A percentile compares a stretch with the other conserved stretches of the same genome.
phyloP scores from a whole-genome alignment of 495 filamentous ascomycete genomes.

The Tuber umbilicatum region DNA sequence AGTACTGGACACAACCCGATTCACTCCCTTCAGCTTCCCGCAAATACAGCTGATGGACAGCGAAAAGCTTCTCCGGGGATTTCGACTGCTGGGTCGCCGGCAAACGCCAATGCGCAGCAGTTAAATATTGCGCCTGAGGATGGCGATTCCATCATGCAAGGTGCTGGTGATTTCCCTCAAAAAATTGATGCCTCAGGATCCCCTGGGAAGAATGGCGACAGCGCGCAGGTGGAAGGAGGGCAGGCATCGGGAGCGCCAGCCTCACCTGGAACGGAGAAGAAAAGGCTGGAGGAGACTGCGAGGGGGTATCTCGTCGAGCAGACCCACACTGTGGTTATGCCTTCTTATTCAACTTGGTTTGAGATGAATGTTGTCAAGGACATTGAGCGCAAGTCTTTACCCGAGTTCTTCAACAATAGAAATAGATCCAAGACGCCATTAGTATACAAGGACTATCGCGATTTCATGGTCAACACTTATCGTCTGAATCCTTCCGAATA shows the following conservation, averaged over 20 bases:
- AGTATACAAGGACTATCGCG: conserved; percentile 97
- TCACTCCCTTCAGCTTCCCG: conserved; percentile 23
- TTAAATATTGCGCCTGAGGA: conserved; percentile 31
- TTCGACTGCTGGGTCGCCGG: conserved; percentile 25
- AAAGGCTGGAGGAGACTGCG: conserved; percentile 74
- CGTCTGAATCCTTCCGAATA: conserved; percentile 92
- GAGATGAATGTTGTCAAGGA: conserved; percentile 88
- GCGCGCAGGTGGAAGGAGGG: conserved; percentile 16
- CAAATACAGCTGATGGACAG: conserved; percentile 12
- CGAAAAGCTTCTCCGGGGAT: conserved; percentile 24
- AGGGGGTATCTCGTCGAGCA: conserved; percentile 85
- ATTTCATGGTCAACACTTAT: conserved; percentile 99
- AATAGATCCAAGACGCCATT: conserved; percentile 96
- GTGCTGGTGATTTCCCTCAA: conserved; percentile 35
- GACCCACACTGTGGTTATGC: conserved; percentile 88
- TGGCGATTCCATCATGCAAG: conserved; percentile 42
- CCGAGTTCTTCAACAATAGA: conserved; percentile 95
- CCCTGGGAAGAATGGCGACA: conserved; percentile 32
- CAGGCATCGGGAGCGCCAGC: conserved; percentile 21
- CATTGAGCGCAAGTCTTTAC: conserved; percentile 83
- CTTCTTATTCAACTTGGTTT: conserved; percentile 96
- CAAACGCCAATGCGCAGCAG: conserved; percentile 22
- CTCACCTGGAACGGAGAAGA: conserved; percentile 50
- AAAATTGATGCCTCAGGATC: conserved; percentile 12
- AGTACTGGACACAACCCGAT: conserved; percentile 26